Base-by-base conservation (phyloP, 164 flowering plant species). In the Nelumbo lutea region DNA sequence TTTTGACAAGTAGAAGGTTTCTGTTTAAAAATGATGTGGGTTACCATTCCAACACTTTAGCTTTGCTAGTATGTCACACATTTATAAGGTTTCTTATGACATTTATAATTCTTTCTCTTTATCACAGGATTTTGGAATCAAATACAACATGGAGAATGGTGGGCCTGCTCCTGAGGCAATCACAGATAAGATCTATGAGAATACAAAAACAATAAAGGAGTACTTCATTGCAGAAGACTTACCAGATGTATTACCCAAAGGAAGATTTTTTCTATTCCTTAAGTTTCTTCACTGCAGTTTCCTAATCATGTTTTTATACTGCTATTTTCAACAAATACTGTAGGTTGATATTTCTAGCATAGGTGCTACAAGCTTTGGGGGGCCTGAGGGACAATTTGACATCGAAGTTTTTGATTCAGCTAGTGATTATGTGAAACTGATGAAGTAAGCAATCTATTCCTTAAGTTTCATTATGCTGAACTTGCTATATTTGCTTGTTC, bases 61-160 rank as follows among this genome's bases (percentile, higher is more conserved):
- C 27, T 27, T 27, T 27, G 27, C 27, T 27, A 27, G 27, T 27
- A 27, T 27, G 27, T 27, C 27, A 27, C 27, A 27, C 27, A 13
- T 11, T 53, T 13, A 14, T 15, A 53, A 1, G 57, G 14, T 53
- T 10, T 53, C 14, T 15, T 1, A 11, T 2, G 1, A 10, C 14
- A 53, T 53, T 53, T 53, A 53, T 13, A 53, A 53, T 4, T 66
- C 64, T 42, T 62, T 9, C 46, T 56, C 27, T 27, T 27, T 27
- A 27, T 73, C 65, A 46, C 87, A 95, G 97, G 99, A 95, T 78
- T 95, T 92, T 83, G 99, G 99, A 68, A 87, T 95, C 62, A 95
- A 95, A 80, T 92, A 95, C 76, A 95, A 95, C 85, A 95, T 95
- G 99, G 99, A 86, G 84, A 96, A 93, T 80, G 98, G 99, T 66